These are phyloP conservation scores for Colletotrichum siamense DNA, from an alignment of 2,329 filamentous ascomycete species.

Conservation along the genomic window DNA sequence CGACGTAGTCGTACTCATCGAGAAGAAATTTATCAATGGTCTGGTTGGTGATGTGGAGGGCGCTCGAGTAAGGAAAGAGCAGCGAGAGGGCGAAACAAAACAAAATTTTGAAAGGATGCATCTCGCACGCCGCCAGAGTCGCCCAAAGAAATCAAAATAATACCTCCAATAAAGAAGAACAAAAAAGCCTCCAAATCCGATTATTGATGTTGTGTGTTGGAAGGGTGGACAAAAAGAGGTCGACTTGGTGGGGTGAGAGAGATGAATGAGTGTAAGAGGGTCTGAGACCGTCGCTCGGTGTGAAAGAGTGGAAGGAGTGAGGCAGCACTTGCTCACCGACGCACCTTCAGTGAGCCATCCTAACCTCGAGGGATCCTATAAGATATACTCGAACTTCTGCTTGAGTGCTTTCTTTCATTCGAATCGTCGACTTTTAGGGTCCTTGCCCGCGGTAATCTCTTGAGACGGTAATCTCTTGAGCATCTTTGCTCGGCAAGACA, in stretches of 20 bases:
- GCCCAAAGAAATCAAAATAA: neutral
- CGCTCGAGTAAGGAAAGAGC: neutral
- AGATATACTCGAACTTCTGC: neutral
- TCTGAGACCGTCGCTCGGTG: neutral
- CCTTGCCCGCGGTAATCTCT: neutral
- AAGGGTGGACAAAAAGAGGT: neutral
- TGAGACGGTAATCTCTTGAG: neutral
- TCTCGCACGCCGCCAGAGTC: neutral
- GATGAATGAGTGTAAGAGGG: neutral
- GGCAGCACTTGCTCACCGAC: neutral
- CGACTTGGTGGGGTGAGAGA: neutral
- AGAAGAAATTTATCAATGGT: conserved; percentile 10
- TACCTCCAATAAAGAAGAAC: neutral
- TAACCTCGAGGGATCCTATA: neutral
- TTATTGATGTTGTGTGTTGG: neutral
- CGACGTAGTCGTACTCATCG: conserved; percentile 39
- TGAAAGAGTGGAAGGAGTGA: neutral
- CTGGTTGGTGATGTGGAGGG: conserved; percentile 11
- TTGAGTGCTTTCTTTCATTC: neutral
- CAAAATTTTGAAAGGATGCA: neutral
- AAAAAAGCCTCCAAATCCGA: neutral
- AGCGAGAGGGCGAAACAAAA: neutral
- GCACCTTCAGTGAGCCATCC: neutral
- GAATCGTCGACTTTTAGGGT: neutral
- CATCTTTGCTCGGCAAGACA: neutral